phyloP scores from a whole-genome alignment of 2,329 filamentous ascomycete species.

The Microsporum audouinii region DNA sequence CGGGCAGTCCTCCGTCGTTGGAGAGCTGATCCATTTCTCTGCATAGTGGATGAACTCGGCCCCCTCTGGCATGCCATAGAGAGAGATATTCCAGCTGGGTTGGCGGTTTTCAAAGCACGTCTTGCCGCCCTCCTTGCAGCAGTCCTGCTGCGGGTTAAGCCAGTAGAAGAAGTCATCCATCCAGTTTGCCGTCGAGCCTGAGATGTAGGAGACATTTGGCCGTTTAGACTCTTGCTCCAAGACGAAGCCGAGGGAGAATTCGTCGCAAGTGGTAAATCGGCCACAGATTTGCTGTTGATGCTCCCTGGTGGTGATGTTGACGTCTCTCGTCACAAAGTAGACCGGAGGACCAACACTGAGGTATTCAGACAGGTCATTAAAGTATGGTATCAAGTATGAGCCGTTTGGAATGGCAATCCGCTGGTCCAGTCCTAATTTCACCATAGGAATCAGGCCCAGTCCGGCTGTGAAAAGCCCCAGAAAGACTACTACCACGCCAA shows the following conservation, averaged over 20 bases:
- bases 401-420: conserved; percentile 86
- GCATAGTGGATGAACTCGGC: conserved; percentile 84
- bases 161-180: conserved; percentile 93
- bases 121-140: conserved; percentile 58
- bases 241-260: conserved; percentile 73
- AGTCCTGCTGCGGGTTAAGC: conserved; percentile 78
- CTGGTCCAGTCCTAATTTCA: conserved; percentile 84
- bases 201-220: conserved; percentile 74
- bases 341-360: conserved; percentile 85
- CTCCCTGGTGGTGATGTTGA: conserved; percentile 63
- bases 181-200: conserved; percentile 85
- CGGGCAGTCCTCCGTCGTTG: conserved; percentile 73
- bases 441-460: conserved; percentile 69
- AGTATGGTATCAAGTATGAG: conserved; percentile 91
- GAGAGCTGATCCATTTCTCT: conserved; percentile 66
- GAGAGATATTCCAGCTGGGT: conserved; percentile 78
- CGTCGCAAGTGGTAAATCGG: conserved; percentile 77
- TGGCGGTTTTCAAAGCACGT: conserved; percentile 68
- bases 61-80: conserved; percentile 84
- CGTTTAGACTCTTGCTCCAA: conserved; percentile 91
- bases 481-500: conserved; percentile 65
- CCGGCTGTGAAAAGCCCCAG: conserved; percentile 77
- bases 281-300: conserved; percentile 83
- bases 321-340: conserved; percentile 79
- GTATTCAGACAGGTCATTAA: conserved; percentile 90